A percentile compares a stretch with the other conserved stretches of the same genome.
These are phyloP conservation scores for Eucalyptus globulus DNA, from an alignment of 345 rosid species.

Conservation along the genomic window DNA sequence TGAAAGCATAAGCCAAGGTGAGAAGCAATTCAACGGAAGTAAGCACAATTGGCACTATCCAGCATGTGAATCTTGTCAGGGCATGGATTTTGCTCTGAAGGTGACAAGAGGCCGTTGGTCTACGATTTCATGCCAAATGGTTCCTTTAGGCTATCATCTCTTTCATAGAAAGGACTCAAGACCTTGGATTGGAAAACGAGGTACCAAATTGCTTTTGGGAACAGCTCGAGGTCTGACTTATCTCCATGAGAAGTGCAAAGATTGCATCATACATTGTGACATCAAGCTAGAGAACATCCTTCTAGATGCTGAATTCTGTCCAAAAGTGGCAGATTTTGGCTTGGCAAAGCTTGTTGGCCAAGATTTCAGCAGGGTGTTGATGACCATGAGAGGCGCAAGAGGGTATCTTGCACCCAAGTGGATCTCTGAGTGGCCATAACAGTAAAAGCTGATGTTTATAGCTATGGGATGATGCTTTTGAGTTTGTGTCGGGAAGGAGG, in stretches of 20 bases:
- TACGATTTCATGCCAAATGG: constrained; percentile 79
- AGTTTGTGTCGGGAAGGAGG: constrained; percentile 64
- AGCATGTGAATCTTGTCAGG: constrained; percentile 67
- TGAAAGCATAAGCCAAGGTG: constrained; percentile 68
- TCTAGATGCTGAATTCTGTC: constrained; percentile 45
- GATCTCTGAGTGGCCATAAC: constrained; percentile 80
- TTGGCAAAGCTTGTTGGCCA: constrained; percentile 76
- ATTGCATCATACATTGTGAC: constrained; percentile 87
- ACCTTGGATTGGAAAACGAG: constrained; percentile 50
- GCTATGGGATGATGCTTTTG: constrained; percentile 89
- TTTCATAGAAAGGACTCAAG: constrained; percentile 14
- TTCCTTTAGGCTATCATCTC: constrained; percentile 54
- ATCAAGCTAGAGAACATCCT: constrained; percentile 85
- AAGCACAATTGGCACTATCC: constrained; percentile 73
- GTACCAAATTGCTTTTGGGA: constrained; percentile 53
- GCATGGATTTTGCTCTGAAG: constrained; percentile 81
- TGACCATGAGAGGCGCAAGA: constrained; percentile 78
- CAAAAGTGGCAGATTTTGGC: constrained; percentile 85
- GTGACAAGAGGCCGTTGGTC: constrained; percentile 43
- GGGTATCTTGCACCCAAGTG: constrained; percentile 92
- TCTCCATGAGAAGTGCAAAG: constrained; percentile 76
- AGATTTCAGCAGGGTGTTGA: constrained; percentile 75
- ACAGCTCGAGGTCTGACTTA: constrained; percentile 70
- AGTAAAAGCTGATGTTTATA: constrained; percentile 80
- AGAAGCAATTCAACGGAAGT: constrained; percentile 82